Percentiles rank a stretch among this genome's conserved stretches.
Conservation (phyloP, 768 basidiomycete genomes). For the Boletellus ananas region DNA sequence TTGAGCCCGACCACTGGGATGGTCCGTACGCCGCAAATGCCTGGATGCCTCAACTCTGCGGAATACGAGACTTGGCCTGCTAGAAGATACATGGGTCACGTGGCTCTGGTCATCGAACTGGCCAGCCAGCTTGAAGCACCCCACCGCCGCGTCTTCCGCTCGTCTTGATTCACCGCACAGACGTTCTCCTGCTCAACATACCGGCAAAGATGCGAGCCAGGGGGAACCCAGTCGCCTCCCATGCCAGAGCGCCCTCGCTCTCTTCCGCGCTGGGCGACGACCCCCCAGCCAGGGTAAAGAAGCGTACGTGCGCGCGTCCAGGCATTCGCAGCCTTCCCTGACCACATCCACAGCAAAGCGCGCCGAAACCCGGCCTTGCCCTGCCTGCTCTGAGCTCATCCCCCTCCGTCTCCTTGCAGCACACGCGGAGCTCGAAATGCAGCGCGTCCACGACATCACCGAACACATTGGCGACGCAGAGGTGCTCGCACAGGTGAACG, state of each 20-base stretch:
- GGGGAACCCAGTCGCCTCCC: constrained; percentile 10
- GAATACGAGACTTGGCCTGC: too few species aligned
- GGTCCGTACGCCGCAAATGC: too few species aligned
- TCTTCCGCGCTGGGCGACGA: constrained; percentile 33
- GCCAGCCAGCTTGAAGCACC: too few species aligned
- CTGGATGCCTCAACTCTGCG: too few species aligned
- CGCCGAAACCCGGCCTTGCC: constrained; percentile 72
- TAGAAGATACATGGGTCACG: too few species aligned
- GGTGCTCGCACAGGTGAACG: constrained; percentile 44
- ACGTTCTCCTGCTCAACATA: constrained; percentile 4
- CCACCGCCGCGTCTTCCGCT: too few species aligned
- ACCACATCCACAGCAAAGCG: constrained; percentile 49
- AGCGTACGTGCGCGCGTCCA: constrained; percentile 37
- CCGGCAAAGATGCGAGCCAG: constrained; percentile 50
- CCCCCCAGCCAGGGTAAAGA: constrained; percentile 39
- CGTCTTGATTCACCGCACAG: too few species aligned
- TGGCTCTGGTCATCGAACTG: too few species aligned
- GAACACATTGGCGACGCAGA: constrained; percentile 59
- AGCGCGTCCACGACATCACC: constrained; percentile 68
- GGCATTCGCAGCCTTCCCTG: neutral
- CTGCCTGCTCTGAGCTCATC: constrained; percentile 68
- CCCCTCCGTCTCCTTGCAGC: constrained; percentile 66
- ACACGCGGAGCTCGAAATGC: constrained; percentile 63
- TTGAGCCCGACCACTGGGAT: too few species aligned
- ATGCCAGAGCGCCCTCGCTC: constrained; percentile 27